Conservation (phyloP, 2,329 filamentous ascomycete species). For the Cordyceps tenuipes region DNA sequence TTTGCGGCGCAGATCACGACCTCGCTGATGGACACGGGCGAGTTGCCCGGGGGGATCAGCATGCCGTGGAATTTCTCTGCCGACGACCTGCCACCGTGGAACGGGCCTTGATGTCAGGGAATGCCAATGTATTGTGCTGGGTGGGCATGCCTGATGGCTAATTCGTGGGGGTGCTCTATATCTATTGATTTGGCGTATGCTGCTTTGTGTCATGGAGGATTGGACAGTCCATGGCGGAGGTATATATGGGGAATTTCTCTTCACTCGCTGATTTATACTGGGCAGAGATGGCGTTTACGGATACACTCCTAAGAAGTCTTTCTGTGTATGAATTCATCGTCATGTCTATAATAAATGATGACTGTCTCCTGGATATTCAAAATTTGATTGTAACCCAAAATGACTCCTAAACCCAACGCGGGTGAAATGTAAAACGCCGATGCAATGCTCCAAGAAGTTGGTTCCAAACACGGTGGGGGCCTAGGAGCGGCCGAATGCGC, state of each 20-base stretch:
- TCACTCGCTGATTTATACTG: not conserved
- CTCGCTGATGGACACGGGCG: slow-evolving; percentile 16
- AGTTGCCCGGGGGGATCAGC: slow-evolving; percentile 16
- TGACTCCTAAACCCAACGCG: not conserved
- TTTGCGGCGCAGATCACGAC: slow-evolving; percentile 23
- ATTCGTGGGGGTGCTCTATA: not conserved
- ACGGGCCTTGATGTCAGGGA: not conserved
- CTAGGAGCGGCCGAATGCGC: not conserved
- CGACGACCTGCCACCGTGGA: slow-evolving; percentile 15
- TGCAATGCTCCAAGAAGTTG: not conserved
- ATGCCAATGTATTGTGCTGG: not conserved
- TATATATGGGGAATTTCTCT: not conserved
- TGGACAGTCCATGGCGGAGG: not conserved
- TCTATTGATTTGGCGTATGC: not conserved
- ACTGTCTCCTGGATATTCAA: not conserved
- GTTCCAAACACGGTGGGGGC: not conserved
- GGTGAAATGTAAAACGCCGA: not conserved
- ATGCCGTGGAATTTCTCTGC: slow-evolving; percentile 24
- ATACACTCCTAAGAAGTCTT: not conserved
- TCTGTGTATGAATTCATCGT: not conserved
- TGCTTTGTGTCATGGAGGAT: not conserved
- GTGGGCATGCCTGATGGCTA: not conserved
- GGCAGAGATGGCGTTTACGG: not conserved
- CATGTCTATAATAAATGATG: not conserved
- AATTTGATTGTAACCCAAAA: not conserved